phyloP scores from a whole-genome alignment of 148 eudicot species.

The Dianthus caryophyllus region DNA sequence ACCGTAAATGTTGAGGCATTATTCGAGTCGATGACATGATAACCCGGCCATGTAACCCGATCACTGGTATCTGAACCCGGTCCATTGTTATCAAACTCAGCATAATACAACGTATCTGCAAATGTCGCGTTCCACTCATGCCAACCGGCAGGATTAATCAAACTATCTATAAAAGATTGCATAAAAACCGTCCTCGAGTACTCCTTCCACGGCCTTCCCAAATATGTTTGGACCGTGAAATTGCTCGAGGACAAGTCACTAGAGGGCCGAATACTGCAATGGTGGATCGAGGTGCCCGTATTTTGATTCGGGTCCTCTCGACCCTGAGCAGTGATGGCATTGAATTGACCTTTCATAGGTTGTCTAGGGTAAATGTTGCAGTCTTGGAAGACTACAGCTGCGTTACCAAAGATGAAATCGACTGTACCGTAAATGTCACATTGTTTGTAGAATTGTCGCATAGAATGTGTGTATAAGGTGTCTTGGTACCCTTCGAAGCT shows the following conservation, averaged over 20 bases:
- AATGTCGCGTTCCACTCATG: slow-evolving; percentile 19
- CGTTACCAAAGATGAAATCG: slow-evolving; percentile 40
- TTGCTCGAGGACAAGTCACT: slow-evolving; percentile 17
- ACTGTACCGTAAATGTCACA: slow-evolving; percentile 39
- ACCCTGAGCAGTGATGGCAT: slow-evolving; percentile 32
- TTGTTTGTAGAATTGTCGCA: slow-evolving; percentile 29
- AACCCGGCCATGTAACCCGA: slow-evolving; percentile 22
- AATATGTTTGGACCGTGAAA: slow-evolving; percentile 10
- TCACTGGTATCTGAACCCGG: slow-evolving; percentile 21
- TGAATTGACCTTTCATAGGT: slow-evolving; percentile 21
- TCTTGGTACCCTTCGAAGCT: slow-evolving; percentile 36
- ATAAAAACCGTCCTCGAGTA: slow-evolving; percentile 28
- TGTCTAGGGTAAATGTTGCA: slow-evolving; percentile 23
- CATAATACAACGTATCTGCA: slow-evolving; percentile 19
- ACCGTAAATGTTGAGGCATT: slow-evolving; percentile 27
- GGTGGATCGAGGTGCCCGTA: slow-evolving; percentile 29
- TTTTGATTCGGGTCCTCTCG: slow-evolving; percentile 30
- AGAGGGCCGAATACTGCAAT: slow-evolving; percentile 20
- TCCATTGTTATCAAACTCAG: slow-evolving; percentile 23
- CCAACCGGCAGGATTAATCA: slow-evolving; percentile 22
- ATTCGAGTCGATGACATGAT: slow-evolving; percentile 3
- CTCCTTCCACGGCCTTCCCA: slow-evolving; percentile 27
- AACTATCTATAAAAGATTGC: slow-evolving; percentile 18
- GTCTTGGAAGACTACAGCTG: slow-evolving; percentile 31
- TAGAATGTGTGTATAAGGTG: slow-evolving; percentile 4